A percentile compares a stretch with the other conserved stretches of the same genome.
Conservation (phyloP, 441 rosid species). For the Adansonia grandidieri region DNA sequence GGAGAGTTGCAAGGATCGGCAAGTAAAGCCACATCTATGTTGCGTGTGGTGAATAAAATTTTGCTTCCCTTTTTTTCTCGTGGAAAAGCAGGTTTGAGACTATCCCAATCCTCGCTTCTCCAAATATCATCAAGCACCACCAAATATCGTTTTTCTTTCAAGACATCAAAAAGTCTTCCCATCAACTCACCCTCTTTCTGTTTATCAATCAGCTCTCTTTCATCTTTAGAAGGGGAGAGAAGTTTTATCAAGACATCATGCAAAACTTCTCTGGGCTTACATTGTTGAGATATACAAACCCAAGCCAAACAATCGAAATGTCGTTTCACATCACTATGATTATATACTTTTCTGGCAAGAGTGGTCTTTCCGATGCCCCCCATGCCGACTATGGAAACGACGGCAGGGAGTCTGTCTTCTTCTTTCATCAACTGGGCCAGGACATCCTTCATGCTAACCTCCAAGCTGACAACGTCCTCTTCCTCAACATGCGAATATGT, state of each 20-base stretch:
- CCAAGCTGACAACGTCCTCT: background rate
- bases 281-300: background rate
- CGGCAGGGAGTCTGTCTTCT: background rate
- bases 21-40: background rate
- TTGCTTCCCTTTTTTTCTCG: background rate
- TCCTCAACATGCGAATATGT: background rate
- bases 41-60: background rate
- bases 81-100: background rate
- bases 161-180: background rate
- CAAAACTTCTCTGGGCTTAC: background rate
- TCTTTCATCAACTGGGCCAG: background rate
- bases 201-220: background rate
- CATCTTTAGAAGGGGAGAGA: no score
- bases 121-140: no score
- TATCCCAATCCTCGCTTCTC: background rate
- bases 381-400: background rate
- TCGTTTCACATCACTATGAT: background rate
- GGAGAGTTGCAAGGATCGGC: constrained; percentile 7
- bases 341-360: background rate
- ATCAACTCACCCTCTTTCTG: background rate
- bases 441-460: background rate
- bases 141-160: background rate
- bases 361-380: background rate
- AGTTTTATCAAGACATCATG: background rate
- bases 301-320: background rate